phyloP scores from a whole-genome alignment of 2,329 filamentous ascomycete genomes.

The Xylariaceae sp. region DNA sequence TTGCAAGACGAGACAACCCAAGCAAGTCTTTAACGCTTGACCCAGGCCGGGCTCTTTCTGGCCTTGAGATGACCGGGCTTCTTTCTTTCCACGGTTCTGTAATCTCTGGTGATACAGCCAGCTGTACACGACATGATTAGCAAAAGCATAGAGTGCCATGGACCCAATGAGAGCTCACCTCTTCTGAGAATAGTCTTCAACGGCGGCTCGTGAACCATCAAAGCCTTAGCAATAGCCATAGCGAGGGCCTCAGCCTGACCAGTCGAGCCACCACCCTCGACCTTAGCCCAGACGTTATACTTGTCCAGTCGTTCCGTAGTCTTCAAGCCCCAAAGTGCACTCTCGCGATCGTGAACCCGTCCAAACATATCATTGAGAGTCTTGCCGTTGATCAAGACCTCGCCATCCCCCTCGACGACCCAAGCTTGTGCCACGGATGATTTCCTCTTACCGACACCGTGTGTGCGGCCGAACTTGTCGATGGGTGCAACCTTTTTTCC shows the following conservation, averaged over 20 bases:
- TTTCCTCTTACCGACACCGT: constrained; percentile 83
- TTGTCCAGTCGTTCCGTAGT: constrained; percentile 82
- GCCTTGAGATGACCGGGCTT: constrained; percentile 95
- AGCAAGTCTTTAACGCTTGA: constrained; percentile 62
- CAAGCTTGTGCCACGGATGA: constrained; percentile 78
- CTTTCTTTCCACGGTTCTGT: constrained; percentile 93
- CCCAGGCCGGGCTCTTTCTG: constrained; percentile 96
- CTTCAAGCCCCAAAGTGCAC: constrained; percentile 85
- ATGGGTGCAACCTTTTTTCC: constrained; percentile 59
- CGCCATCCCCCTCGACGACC: constrained; percentile 87
- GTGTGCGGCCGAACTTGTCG: constrained; percentile 73
- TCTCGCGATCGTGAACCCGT: constrained; percentile 89
- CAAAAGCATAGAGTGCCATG: constrained; percentile 17
- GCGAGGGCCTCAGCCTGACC: constrained; percentile 95
- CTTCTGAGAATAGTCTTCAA: constrained; percentile 82
- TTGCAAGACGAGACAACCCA: not conserved
- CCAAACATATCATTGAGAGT: constrained; percentile 77
- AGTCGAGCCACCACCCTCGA: constrained; percentile 83
- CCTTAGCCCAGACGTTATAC: constrained; percentile 91
- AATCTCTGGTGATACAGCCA: constrained; percentile 87
- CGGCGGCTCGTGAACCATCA: constrained; percentile 86
- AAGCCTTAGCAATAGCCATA: constrained; percentile 79
- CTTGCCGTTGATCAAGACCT: constrained; percentile 87
- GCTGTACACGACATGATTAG: constrained; percentile 57
- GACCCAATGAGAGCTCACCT: constrained; percentile 58